Evolutionary conservation across 2,329 filamentous ascomycete species (phyloP).

Genomic region (Colletotrichum cereale): DNA sequence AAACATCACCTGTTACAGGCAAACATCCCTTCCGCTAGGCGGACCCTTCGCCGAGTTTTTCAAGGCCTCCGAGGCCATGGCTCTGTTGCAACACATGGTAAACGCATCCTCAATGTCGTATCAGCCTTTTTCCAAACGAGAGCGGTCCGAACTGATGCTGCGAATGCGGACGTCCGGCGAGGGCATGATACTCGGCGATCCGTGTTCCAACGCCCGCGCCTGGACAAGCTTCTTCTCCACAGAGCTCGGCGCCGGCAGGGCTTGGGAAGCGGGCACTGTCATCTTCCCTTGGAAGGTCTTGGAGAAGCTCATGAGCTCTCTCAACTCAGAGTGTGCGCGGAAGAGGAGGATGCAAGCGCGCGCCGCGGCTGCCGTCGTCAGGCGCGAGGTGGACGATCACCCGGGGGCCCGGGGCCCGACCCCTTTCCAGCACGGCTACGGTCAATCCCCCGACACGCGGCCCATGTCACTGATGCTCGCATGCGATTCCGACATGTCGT

Average conservation of each 20-base stretch:
- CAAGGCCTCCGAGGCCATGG: conserved; percentile 36
- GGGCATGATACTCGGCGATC: conserved; percentile 31
- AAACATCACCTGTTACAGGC: conserved; percentile 33
- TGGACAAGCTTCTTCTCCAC: conserved; percentile 36
- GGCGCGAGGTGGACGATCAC: conserved; percentile 24
- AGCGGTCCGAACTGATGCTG: conserved; percentile 28
- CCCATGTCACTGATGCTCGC: conserved; percentile 14
- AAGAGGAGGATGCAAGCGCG: conserved; percentile 21
- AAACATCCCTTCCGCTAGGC: conserved; percentile 24
- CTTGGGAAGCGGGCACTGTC: conserved; percentile 30
- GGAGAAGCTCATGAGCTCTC: conserved; percentile 35
- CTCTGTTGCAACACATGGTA: conserved; percentile 35
- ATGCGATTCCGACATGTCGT: background rate
- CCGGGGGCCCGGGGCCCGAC: background rate
- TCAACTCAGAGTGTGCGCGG: conserved; percentile 28
- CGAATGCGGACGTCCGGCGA: conserved; percentile 31
- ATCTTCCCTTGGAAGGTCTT: conserved; percentile 35
- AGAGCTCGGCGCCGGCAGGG: conserved; percentile 30
- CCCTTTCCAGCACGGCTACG: background rate
- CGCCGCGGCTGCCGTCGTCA: background rate
- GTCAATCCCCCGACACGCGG: conserved; percentile 1
- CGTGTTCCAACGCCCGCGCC: conserved; percentile 34
- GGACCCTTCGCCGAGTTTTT: conserved; percentile 33
- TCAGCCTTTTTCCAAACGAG: conserved; percentile 23
- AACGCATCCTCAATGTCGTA: conserved; percentile 30